Conservation (phyloP, 75 land plant species). For the Chamaecyparis obtusa region DNA sequence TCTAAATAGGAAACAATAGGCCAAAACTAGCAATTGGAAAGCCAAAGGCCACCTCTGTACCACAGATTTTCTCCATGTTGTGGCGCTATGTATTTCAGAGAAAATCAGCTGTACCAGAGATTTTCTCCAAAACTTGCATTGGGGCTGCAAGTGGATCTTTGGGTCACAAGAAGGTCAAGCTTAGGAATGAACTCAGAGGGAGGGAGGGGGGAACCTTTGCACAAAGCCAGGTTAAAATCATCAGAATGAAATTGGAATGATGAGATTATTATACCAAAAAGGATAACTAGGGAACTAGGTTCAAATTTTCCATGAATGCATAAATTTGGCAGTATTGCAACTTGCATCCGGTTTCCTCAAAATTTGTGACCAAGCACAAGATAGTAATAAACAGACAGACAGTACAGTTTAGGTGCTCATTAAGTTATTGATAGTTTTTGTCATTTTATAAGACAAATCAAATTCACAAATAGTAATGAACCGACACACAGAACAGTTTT, state of each 20-base stretch:
- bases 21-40: too few relatives aligned
- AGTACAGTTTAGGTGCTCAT: background rate
- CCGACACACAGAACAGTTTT: background rate
- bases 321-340: background rate
- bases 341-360: background rate
- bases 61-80: too few relatives aligned
- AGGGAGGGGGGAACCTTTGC: background rate
- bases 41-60: too few relatives aligned
- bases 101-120: background rate
- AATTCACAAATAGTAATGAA: background rate
- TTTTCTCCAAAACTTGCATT: background rate
- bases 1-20: too few relatives aligned
- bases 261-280: background rate
- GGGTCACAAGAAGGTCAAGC: background rate
- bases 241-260: background rate
- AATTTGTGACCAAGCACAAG: background rate
- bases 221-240: background rate
- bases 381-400: background rate
- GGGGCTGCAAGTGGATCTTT: background rate
- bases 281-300: background rate
- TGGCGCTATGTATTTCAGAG: background rate
- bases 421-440: background rate
- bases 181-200: background rate
- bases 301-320: background rate
- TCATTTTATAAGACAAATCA: background rate